phyloP scores from a whole-genome alignment of 2,329 filamentous ascomycete genomes.

The Pezizomycotina sp. region DNA sequence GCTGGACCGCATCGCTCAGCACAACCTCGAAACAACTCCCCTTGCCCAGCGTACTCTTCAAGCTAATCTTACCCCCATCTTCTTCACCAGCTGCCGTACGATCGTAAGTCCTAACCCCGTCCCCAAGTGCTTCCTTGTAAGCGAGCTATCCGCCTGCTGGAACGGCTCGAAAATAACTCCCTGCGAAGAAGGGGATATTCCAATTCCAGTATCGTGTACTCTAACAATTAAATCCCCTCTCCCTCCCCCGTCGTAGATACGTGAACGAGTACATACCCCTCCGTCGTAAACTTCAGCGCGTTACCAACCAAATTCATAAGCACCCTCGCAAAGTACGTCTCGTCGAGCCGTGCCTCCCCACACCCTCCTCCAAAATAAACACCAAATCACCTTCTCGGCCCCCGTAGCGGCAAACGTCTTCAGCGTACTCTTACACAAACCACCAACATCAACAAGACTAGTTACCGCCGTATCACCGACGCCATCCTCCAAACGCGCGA shows the following conservation, averaged over 20 bases:
- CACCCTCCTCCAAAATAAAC: no score
- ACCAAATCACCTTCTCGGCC: no score
- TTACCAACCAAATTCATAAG: constrained; percentile 49
- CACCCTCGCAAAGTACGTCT: constrained; percentile 30
- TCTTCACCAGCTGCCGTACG: constrained; percentile 44
- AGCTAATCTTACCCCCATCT: constrained; percentile 43
- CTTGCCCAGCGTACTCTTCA: constrained; percentile 37
- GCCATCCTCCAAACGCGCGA: constrained; percentile 23
- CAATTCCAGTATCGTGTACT: constrained; percentile 73
- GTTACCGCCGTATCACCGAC: constrained; percentile 13
- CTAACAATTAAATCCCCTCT: constrained; percentile 47
- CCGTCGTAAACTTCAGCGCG: constrained; percentile 48
- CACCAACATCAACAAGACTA: no score
- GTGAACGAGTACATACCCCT: constrained; percentile 30
- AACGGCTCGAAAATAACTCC: constrained; percentile 48
- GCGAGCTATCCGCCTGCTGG: constrained; percentile 55
- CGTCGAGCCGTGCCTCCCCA: constrained; percentile 15
- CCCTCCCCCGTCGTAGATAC: constrained; percentile 46
- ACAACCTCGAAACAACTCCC: constrained; percentile 41
- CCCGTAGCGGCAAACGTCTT: no score
- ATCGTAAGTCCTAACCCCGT: constrained; percentile 50
- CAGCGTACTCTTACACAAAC: no score
- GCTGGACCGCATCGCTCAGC: no score
- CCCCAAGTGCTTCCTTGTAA: constrained; percentile 53
- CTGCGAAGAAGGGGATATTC: constrained; percentile 59